Evolutionary conservation across 306 rosid species (phyloP), one percentile per base, ranked within the genome.

Genomic region (Abrus pulchellus): DNA sequence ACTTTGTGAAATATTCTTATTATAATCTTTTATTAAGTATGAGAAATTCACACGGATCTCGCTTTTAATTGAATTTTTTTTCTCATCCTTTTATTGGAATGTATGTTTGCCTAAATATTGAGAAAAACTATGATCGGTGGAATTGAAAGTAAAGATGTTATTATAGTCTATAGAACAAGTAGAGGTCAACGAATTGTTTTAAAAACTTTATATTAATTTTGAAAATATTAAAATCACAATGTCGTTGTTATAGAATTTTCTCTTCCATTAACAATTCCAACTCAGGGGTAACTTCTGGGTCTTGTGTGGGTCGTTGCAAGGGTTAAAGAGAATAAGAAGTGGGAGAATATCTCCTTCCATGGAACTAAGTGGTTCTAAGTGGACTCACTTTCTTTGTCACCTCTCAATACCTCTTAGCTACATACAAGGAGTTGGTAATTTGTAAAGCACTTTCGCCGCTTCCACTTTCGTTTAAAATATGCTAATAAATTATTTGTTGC

Each of bases 401-500:
- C 81, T 50, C 38, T 83, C 49, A 77, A 72, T 89, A 53, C 74
- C 50, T 75, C 52, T 79, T 40, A 66, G 79, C 77, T 32, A 62
- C 77, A 47, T 54, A 27, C 62, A 74, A 56, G 40, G 84, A 79
- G 76, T 52, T 85, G 88, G 80, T 68, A 83, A 82, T 79, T 83
- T 49, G 60, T 75, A 85, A 81, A 84, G 82, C 89, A 89, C 88
- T 83, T 80, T 36, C 60, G 36, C 75, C 61, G 60, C 49, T 68
- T 45, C 92, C 90, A 91, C 94, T 88, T 86, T 86, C 79, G 10
- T 73, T 84, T 83, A 82, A 53, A 69, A 75, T 83, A 90, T 83
- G 80, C 69, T 80, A 88, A 86, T 82, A 86, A 80, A 75, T 80
- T 77, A 66, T 50, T 60, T 78, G 81, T 61, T 80, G 80, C 80